These are phyloP conservation scores for Orychophragmus violaceus DNA, from an alignment of 345 rosid species.

Conservation along the genomic window DNA sequence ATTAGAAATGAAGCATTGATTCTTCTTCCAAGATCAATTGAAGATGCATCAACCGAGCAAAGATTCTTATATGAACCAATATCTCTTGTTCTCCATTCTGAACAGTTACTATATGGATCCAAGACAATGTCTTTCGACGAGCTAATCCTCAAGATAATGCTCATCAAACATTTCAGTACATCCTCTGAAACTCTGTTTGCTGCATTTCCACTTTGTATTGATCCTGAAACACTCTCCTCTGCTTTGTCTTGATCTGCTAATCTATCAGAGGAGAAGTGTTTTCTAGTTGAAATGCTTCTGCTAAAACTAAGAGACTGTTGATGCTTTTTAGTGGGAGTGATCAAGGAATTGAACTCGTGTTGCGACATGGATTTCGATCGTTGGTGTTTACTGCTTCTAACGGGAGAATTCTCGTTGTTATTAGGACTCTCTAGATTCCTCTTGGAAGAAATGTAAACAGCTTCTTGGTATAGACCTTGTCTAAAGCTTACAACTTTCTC, in stretches of 20 bases:
- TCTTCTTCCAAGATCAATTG: conserved; percentile 54
- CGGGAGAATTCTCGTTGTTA: conserved; percentile 37
- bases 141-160: conserved; percentile 67
- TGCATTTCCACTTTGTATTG: conserved; percentile 33
- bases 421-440: conserved; percentile 49
- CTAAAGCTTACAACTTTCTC: conserved; percentile 84
- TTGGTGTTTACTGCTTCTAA: conserved; percentile 52
- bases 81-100: conserved; percentile 40
- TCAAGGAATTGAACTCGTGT: conserved; percentile 46
- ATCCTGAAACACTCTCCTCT: conserved; percentile 42
- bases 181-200: conserved; percentile 83
- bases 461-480: conserved; percentile 85
- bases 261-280: conserved; percentile 51
- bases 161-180: conserved; percentile 48
- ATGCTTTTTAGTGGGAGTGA: conserved; percentile 34
- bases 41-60: conserved; percentile 44
- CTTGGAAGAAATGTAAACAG: conserved; percentile 62
- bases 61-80: conserved; percentile 62
- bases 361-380: conserved; percentile 71
- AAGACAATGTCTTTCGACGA: conserved; percentile 42
- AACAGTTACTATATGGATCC: conserved; percentile 56
- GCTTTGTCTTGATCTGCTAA: conserved; percentile 51
- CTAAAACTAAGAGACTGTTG: conserved; percentile 46
- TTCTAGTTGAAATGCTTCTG: conserved; percentile 66
- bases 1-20: conserved; percentile 50